Conservation (phyloP, 495 filamentous ascomycete genomes). For the Podospora pseudoanserina region DNA sequence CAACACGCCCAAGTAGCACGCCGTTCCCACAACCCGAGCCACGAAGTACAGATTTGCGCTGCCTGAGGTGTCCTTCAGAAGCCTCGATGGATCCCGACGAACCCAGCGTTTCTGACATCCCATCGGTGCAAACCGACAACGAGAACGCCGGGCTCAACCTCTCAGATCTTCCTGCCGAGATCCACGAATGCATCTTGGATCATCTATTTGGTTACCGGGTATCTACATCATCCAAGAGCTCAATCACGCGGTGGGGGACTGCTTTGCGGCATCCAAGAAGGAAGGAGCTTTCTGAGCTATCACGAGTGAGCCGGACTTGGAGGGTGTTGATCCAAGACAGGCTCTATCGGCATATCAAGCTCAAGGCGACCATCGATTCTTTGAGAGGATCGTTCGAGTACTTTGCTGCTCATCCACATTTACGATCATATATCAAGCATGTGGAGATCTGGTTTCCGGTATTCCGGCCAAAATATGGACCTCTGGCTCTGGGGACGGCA, state of each 20-base stretch:
- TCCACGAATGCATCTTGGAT: slow-evolving; percentile 67
- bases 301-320: slow-evolving; percentile 61
- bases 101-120: slow-evolving; percentile 22
- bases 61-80: slow-evolving; percentile 36
- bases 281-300: slow-evolving; percentile 60
- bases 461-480: slow-evolving; percentile 53
- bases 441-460: slow-evolving; percentile 73
- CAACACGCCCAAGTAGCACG: slow-evolving; percentile 53
- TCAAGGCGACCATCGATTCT: slow-evolving; percentile 63
- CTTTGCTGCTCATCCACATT: slow-evolving; percentile 56
- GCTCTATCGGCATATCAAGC: slow-evolving; percentile 68
- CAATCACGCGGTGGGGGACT: slow-evolving; percentile 58
- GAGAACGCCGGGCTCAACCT: slow-evolving; percentile 44
- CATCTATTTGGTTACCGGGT: slow-evolving; percentile 64
- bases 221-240: slow-evolving; percentile 52
- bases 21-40: slow-evolving; percentile 53
- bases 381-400: slow-evolving; percentile 53
- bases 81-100: slow-evolving; percentile 26
- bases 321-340: slow-evolving; percentile 62
- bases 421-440: slow-evolving; percentile 62
- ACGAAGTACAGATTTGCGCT: slow-evolving; percentile 40
- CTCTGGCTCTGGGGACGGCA: slow-evolving; percentile 38
- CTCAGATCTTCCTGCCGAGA: slow-evolving; percentile 61
- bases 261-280: slow-evolving; percentile 63
- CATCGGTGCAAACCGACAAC: slow-evolving; percentile 24